Base-by-base conservation (phyloP, 768 basidiomycete species). In the Boletus rubropictus region DNA sequence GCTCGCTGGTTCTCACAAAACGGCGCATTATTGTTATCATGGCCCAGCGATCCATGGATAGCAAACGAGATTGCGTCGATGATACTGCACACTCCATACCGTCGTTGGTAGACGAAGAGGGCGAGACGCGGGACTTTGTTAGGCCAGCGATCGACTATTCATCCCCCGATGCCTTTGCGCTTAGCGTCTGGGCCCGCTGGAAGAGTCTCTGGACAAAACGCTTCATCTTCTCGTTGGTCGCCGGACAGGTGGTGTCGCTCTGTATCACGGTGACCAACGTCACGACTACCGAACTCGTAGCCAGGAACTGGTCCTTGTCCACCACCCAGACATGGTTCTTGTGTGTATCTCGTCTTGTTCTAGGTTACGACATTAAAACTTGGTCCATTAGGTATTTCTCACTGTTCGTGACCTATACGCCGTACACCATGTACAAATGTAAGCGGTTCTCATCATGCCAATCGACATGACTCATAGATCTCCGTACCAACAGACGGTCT, bases 241-340 rank as follows among this genome's bases (percentile, higher is more conserved):
- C 85, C 3, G 90, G 90, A 11, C 90, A 93, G 64, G 63, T 91
- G 25, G 82, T 91, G 28, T 90, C 89, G 42, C 62, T 92, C 42
- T 92, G 90, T 63, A 92, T 93, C 47, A 91, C 89, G 12, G 88
- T 85, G 64, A 93, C 89, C 44, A 92, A 84, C 59, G 84, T 91
- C 22, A 86, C 86, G 31, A 92, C 90, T 4, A 85, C 86, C 17
- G 87, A 90, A 62, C 72, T 92, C 29, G 76, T 81, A 9, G 67
- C 45, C 29, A 69, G 86, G 43, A 80, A 81, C 58, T 90, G 88
- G 83, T 68, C 75, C 11, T 62, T 89, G 39, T 80, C 89, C 6
- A 86, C 87, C 5, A 90, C 89, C 1, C 89, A 92, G 62, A 88
- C 81, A 7, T 81, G 84, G 62, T 91, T 92, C 69, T 64, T 89